Conservation (phyloP, 805 yeast species). For the Starmerella roubikii region DNA sequence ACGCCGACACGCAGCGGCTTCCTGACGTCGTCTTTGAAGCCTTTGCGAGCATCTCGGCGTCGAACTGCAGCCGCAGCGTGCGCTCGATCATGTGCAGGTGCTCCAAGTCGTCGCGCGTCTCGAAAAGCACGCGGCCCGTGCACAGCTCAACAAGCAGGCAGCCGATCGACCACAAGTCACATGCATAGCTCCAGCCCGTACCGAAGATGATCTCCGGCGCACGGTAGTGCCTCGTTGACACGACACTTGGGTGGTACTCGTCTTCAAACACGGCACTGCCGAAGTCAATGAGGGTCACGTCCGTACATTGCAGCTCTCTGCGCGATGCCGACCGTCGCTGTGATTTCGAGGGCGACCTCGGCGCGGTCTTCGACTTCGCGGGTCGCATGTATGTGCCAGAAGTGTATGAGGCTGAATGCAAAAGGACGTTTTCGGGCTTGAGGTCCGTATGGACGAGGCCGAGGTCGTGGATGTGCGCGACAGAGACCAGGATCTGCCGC, state of each 20-base stretch:
- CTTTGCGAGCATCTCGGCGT: conserved; percentile 17
- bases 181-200: conserved; percentile 92
- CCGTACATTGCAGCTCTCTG: conserved; percentile 55
- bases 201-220: conserved; percentile 95
- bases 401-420: conserved; percentile 24
- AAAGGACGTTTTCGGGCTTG: conserved; percentile 86
- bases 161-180: conserved; percentile 95
- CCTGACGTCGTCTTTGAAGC: conserved; percentile 19
- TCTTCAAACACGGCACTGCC: conserved; percentile 94
- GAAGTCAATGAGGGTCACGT: conserved; percentile 82
- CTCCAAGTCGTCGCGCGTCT: conserved; percentile 87
- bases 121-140: conserved; percentile 88
- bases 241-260: conserved; percentile 84
- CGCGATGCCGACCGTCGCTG: conserved; percentile 12
- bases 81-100: conserved; percentile 92
- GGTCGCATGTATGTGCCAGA: conserved; percentile 6
- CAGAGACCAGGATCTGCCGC: conserved; percentile 70
- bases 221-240: conserved; percentile 88
- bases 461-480: conserved; percentile 78
- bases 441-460: conserved; percentile 89
- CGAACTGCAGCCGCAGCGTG: conserved; percentile 41
- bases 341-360: background rate
- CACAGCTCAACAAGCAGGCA: conserved; percentile 82
- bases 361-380: background rate
- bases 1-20: conserved; percentile 9